Conservation (phyloP, 2,329 filamentous ascomycete genomes). For the Aspergillus phoenicis region DNA sequence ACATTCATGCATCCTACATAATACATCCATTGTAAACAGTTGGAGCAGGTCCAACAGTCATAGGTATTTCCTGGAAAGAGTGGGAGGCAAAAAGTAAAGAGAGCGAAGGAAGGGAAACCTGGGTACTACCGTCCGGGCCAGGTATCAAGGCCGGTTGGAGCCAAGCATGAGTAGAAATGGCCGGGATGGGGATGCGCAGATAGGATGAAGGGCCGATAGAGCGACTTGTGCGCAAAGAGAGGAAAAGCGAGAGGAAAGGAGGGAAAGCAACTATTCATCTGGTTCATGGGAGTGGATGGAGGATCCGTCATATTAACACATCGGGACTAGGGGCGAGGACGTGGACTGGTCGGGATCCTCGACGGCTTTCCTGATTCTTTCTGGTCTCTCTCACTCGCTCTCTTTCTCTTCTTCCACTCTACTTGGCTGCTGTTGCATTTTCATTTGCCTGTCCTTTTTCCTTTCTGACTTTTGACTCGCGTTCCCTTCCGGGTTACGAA, state of each 20-base stretch:
- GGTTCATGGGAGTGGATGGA: constrained; percentile 33
- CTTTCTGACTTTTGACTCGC: constrained; percentile 16
- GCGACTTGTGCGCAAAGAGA: neutral
- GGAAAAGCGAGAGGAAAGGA: constrained; percentile 7
- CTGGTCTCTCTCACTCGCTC: constrained; percentile 14
- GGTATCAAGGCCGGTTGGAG: too few species aligned
- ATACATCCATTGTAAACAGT: too few species aligned
- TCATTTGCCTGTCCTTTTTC: constrained; percentile 12
- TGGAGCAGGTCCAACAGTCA: too few species aligned
- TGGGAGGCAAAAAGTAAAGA: neutral
- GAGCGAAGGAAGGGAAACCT: too few species aligned
- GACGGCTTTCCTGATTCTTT: constrained; percentile 33
- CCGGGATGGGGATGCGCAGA: too few species aligned
- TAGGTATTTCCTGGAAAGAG: neutral
- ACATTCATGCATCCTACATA: neutral
- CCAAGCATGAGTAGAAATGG: too few species aligned
- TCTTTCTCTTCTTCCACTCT: too few species aligned
- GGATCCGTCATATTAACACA: constrained; percentile 47
- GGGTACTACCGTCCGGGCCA: too few species aligned
- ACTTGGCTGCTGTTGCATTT: constrained; percentile 10
- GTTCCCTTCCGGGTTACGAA: constrained; percentile 9
- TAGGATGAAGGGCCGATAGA: too few species aligned
- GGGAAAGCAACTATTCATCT: constrained; percentile 19
- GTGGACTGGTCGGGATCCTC: constrained; percentile 39
- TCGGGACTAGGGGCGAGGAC: constrained; percentile 43